Percentiles rank a stretch among this genome's conserved stretches.
phyloP scores from a whole-genome alignment of 2,329 filamentous ascomycete species.

The Colletotrichum sp. region DNA sequence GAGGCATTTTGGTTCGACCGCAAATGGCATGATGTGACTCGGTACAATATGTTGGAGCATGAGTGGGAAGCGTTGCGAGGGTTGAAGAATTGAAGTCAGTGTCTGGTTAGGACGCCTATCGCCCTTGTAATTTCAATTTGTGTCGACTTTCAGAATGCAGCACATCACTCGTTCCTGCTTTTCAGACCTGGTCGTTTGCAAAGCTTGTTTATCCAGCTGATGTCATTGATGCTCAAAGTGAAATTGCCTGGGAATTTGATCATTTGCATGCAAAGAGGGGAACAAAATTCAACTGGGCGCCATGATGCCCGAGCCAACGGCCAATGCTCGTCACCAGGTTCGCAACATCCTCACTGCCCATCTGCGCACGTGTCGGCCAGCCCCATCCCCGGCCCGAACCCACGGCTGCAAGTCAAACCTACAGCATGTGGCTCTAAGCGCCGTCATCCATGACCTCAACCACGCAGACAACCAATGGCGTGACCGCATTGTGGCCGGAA shows the following conservation, averaged over 20 bases:
- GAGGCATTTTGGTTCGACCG: neutral
- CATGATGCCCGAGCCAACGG: neutral
- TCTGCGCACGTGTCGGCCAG: neutral
- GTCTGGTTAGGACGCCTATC: rapidly evolving
- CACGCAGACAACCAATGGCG: neutral
- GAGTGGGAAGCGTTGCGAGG: neutral
- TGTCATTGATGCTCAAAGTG: neutral
- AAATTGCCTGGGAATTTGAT: neutral
- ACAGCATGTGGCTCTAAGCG: neutral
- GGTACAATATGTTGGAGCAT: neutral
- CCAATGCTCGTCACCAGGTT: neutral
- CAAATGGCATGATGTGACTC: neutral
- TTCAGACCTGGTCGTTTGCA: rapidly evolving
- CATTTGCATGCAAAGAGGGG: neutral
- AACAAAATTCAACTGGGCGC: neutral
- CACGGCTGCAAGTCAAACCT: neutral
- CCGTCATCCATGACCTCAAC: neutral
- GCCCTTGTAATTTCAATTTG: rapidly evolving
- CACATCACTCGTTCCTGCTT: neutral
- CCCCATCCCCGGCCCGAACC: neutral
- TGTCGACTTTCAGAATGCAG: rapidly evolving
- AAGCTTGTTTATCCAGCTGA: rapidly evolving
- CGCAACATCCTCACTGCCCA: neutral
- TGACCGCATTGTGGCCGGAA: neutral
- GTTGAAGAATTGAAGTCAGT: rapidly evolving